Base-by-base conservation (phyloP, 2,329 filamentous ascomycete genomes). In the Arachnomyces sp. region DNA sequence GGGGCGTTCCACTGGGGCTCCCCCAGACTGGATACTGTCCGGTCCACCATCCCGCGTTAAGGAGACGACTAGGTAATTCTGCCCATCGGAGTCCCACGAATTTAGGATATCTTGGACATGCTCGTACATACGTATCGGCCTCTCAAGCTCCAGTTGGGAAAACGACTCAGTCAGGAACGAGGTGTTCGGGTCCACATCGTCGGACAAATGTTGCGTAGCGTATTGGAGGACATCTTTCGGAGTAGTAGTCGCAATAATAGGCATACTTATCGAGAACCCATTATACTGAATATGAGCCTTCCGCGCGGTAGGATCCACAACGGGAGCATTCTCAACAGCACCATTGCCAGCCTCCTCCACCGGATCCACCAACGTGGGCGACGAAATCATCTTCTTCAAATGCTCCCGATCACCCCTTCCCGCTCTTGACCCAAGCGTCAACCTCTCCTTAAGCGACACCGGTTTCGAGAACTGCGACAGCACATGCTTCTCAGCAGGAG, bases 41-140 rank as follows among this genome's bases (percentile, higher is more conserved):
- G 59, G 45, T 3, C 57, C 56, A 34, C 56, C 58, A 5, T 70
- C 67, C 2, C 71, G 63, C 29, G 79, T 73, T 2, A 73, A 68
- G 11, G 80, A 71, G 40, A 81, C 65, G 15, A 95, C 71, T 11
- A 96, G 69, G 6, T 74, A 71, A 53, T 94, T 92, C 50, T 88
- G 81, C 2, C 73, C 70, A 58, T 94, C 88, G 32, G 74, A 71
- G 45, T 94, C 85, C 90, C 90, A 96, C 0, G 88, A 93, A 59
- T 94, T 93, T 73, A 95, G 76, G 15, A 94, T 77, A 53, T 94
- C 86, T 44, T 86, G 78, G 25, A 96, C 75, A 46, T 78, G 79
- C 65, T 96, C 90, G 57, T 94, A 95, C 30, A 79, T 81, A 31
- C 90, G 82, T 17, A 96, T 65, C 1, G 84, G 82, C 30, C 90